These are phyloP conservation scores for Pseudozyma tsukubaensis DNA, from an alignment of 1,284 basidiomycete genomes.

Conservation along the genomic window DNA sequence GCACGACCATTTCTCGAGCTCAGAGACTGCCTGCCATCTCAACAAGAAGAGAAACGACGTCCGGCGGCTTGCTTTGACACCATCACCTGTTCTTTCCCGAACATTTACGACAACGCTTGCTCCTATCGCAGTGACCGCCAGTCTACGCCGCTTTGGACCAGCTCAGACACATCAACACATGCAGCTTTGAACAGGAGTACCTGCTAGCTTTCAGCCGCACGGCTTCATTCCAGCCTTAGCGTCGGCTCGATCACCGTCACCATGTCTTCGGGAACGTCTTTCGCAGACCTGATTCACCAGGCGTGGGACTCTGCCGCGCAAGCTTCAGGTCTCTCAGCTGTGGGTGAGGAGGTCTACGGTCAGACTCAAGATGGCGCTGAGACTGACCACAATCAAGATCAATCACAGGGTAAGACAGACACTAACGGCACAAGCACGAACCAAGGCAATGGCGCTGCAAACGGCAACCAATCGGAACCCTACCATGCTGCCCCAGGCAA, in stretches of 20 bases:
- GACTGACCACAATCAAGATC: not conserved
- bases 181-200: not conserved
- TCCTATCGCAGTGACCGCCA: not conserved
- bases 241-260: not conserved
- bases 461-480: constrained; percentile 7
- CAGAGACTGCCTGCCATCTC: too few relatives aligned
- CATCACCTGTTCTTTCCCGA: too few relatives aligned
- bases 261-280: constrained; percentile 53
- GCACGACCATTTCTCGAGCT: not conserved
- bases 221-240: not conserved
- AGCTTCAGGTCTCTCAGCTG: constrained; percentile 28
- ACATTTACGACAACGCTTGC: not conserved
- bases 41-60: too few relatives aligned
- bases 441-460: not conserved
- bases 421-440: not conserved
- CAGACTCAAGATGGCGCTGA: constrained; percentile 3
- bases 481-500: constrained; percentile 46
- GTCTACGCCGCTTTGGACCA: not conserved
- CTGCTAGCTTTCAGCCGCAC: not conserved
- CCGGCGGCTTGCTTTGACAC: too few relatives aligned
- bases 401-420: constrained; percentile 2
- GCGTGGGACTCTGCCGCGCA: constrained; percentile 41
- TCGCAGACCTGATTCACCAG: constrained; percentile 52
- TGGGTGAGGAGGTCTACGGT: constrained; percentile 6
- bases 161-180: not conserved